phyloP scores from a whole-genome alignment of 2,329 filamentous ascomycete genomes.

The Colletotrichum truncatum region DNA sequence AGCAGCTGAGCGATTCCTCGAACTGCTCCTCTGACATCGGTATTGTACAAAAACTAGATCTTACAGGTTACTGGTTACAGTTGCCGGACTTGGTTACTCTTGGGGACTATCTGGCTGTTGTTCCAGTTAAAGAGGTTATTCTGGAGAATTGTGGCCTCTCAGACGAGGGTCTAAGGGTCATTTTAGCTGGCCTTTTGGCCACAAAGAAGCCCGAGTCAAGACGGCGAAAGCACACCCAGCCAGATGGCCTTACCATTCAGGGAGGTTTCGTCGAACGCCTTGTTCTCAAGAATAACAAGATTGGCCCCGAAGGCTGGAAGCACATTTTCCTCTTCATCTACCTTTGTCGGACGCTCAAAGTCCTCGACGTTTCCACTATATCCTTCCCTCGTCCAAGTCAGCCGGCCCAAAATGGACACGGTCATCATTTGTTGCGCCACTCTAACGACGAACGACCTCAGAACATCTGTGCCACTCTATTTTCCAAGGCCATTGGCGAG shows the following conservation, averaged over 20 bases:
- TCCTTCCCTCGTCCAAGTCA: slow-evolving; percentile 67
- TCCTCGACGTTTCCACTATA: slow-evolving; percentile 86
- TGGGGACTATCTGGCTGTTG: slow-evolving; percentile 92
- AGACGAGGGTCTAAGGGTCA: slow-evolving; percentile 86
- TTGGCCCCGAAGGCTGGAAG: slow-evolving; percentile 89
- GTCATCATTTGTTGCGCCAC: slow-evolving; percentile 41
- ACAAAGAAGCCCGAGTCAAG: slow-evolving; percentile 73
- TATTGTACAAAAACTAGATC: slow-evolving; percentile 82
- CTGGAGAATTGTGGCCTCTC: slow-evolving; percentile 88
- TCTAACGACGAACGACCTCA: slow-evolving; percentile 34
- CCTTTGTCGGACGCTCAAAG: slow-evolving; percentile 86
- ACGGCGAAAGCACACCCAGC: slow-evolving; percentile 53
- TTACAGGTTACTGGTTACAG: slow-evolving; percentile 86
- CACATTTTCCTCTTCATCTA: slow-evolving; percentile 90
- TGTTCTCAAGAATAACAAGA: slow-evolving; percentile 90
- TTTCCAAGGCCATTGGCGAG: slow-evolving; percentile 80
- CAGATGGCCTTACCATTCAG: slow-evolving; percentile 53
- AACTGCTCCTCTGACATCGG: slow-evolving; percentile 74
- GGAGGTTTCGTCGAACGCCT: slow-evolving; percentile 86
- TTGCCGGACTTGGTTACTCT: slow-evolving; percentile 86
- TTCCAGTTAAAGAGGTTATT: slow-evolving; percentile 86
- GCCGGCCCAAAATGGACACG: slow-evolving; percentile 34
- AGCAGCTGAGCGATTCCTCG: slow-evolving; percentile 80
- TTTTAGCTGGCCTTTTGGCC: slow-evolving; percentile 86
- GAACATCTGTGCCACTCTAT: slow-evolving; percentile 55